Percentiles rank a stretch among this genome's conserved stretches.
These are phyloP conservation scores for Ganoderma meredithae DNA, from an alignment of 1,284 basidiomycete species.

Conservation along the genomic window DNA sequence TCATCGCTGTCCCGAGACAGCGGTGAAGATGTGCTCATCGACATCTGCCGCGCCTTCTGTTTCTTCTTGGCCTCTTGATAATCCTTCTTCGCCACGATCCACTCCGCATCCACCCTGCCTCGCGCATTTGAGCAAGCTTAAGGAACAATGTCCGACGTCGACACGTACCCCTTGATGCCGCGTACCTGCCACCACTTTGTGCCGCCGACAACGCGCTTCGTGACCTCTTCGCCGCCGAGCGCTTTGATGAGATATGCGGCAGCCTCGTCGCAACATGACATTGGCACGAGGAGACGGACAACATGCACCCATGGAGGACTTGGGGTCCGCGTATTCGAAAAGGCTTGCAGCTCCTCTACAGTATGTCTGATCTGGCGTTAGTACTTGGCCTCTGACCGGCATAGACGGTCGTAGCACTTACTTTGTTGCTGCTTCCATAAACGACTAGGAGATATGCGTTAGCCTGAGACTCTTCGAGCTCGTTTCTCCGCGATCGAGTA, in stretches of 20 bases:
- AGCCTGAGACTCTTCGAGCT: background rate
- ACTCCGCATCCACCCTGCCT: constrained; percentile 85
- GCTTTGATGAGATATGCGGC: constrained; percentile 81
- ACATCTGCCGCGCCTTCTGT: constrained; percentile 54
- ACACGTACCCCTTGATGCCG: constrained; percentile 70
- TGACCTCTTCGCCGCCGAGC: constrained; percentile 83
- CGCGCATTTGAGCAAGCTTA: background rate
- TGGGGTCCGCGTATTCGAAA: constrained; percentile 87
- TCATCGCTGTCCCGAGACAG: constrained; percentile 33
- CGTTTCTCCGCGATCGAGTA: no score
- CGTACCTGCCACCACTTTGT: constrained; percentile 98
- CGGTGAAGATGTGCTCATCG: constrained; percentile 22
- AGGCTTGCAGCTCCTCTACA: constrained; percentile 86
- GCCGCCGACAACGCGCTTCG: constrained; percentile 84
- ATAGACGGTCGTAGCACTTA: constrained; percentile 31
- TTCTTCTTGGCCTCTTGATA: constrained; percentile 68
- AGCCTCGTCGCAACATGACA: constrained; percentile 80
- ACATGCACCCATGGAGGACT: constrained; percentile 91
- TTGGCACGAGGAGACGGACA: constrained; percentile 77
- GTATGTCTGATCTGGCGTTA: constrained; percentile 57
- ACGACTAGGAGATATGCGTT: constrained; percentile 44
- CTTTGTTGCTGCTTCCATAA: constrained; percentile 56
- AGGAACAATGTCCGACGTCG: background rate
- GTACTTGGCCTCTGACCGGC: no score
- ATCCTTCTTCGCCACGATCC: constrained; percentile 85